Percentiles rank a stretch among this genome's conserved stretches.
Evolutionary conservation across 768 basidiomycete genomes (phyloP).

Genomic region (Gloeophyllum trabeum): DNA sequence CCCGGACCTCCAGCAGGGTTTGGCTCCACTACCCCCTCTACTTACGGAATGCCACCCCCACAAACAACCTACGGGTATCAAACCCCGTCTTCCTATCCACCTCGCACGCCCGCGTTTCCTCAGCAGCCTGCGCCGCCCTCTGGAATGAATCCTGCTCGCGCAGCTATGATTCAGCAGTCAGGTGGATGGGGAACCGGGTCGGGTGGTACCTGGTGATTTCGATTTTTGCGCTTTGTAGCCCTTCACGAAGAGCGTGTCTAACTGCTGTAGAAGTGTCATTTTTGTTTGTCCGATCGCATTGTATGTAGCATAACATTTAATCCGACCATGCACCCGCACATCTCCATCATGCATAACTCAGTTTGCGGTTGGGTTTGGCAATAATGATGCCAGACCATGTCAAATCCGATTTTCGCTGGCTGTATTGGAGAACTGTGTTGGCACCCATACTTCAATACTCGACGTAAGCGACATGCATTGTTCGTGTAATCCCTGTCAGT

Average conservation of each 20-base stretch:
- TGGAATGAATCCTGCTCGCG: conserved; percentile 57
- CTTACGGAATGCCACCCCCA: conserved; percentile 1
- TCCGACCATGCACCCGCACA: too few relatives aligned
- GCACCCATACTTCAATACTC: too few relatives aligned
- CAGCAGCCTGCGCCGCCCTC: conserved; percentile 32
- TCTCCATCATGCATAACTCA: too few relatives aligned
- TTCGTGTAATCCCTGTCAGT: too few relatives aligned
- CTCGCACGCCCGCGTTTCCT: conserved; percentile 28
- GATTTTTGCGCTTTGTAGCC: background rate
- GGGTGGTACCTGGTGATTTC: background rate
- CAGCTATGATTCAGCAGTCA: conserved; percentile 49
- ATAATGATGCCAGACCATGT: too few relatives aligned
- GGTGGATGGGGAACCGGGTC: conserved; percentile 15
- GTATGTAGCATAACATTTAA: too few relatives aligned
- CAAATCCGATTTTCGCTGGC: too few relatives aligned
- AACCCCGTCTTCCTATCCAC: conserved; percentile 24
- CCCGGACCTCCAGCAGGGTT: background rate
- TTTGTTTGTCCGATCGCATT: too few relatives aligned
- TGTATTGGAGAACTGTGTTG: too few relatives aligned
- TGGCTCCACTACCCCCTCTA: background rate
- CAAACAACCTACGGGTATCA: conserved; percentile 29
- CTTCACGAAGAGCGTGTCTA: too few relatives aligned
- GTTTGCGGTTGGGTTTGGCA: too few relatives aligned
- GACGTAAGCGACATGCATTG: too few relatives aligned
- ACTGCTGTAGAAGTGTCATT: background rate